Evolutionary conservation across 1,139 yeast genomes (phyloP), one percentile per base, ranked within the genome.

Genomic region (Geotrichum fermentans): DNA sequence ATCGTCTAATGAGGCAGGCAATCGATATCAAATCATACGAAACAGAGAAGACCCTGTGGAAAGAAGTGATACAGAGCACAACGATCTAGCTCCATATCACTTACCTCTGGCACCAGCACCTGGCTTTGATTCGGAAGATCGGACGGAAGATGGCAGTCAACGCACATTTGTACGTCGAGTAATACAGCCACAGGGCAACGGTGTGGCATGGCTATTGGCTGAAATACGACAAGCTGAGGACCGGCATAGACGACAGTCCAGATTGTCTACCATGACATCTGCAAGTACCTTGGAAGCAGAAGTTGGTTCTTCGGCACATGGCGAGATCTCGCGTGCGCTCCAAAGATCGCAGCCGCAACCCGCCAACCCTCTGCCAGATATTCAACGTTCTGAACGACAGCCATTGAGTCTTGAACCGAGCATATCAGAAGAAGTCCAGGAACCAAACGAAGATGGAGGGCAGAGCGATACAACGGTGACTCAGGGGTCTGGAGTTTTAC

Each of bases 381-480:
- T 33, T 10, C 37, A 13, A 28, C 44, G 44, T 22, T 20, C 20
- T 26, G 38, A 32, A 7, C 13, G 41, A 18, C 24, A 30, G 20
- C 41, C 18, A 13, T 33, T 26, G 28, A 18, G 32, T 4, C 32
- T 39, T 18, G 16, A 14, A 10, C 18, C 6, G 8, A 17, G 21
- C 5, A 22, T 16, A 24, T 33, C 26, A n/a, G 30, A 28, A 4
- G 33, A 24, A 2, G 42, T 7, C 13, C 34, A 39, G 10, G 42
- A 7, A 22, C 4, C 34, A 16, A 5, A 17, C 8, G 44, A 41
- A n/a, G 44, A 41, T 17, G 47, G 40, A 13, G 47, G 32, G 13
- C 8, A 28, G 22, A 43, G 47, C 18, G 47, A 43, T 18, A 21
- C 47, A 8, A 43, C 47, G 11, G 47, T 43, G 6, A 43, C 47